Evolutionary conservation across 1,139 yeast species (phyloP), one percentile per base, ranked within the genome.

Genomic region (Candida sanyaensis): DNA sequence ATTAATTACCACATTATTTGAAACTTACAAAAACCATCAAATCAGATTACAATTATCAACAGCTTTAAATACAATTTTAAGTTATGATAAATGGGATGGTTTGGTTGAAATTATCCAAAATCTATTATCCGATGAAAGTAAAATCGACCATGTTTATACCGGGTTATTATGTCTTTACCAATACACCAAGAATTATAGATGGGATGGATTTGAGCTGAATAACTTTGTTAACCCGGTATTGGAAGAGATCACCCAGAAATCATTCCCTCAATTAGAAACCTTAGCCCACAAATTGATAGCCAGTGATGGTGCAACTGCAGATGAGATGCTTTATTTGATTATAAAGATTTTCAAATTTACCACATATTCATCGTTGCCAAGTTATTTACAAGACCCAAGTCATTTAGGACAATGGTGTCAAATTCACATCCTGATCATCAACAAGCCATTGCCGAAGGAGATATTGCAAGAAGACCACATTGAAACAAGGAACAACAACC

Each of bases 341-440:
- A 65, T 85, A 49, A 86, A 86, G 61, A 78, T 80, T 30, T 85
- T 84, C 73, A 86, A 86, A 62, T 86, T 75, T 58, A 68, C 81
- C 21, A 81, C 88, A 4, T 75, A 71, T 55, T 75, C 81, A 26
- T 74, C 77, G 28, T 71, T 85, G 44, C 88, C 91, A 4, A 66
- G 73, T 6, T 84, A 84, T 61, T 77, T 86, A 51, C 81, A 65
- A 46, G 75, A 79, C 53, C 64, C 75, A 11, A 64, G 71, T 28
- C 77, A 80, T 48, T 64, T 86, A 54, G 83, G 85, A 29, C 71
- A 73, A 40, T 86, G 92, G 92, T 80, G 87, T 52, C 80, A 79
- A 46, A 65, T 79, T 47, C 89, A 83, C 58, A 71, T 85, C 41
- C 65, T 73, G 50, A 66, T 84, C 41, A 75, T 81, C 52, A 71